Evolutionary conservation across 1,284 basidiomycete species (phyloP), one percentile per base, ranked within the genome.

Genomic region (Chondrostereum purpureum): DNA sequence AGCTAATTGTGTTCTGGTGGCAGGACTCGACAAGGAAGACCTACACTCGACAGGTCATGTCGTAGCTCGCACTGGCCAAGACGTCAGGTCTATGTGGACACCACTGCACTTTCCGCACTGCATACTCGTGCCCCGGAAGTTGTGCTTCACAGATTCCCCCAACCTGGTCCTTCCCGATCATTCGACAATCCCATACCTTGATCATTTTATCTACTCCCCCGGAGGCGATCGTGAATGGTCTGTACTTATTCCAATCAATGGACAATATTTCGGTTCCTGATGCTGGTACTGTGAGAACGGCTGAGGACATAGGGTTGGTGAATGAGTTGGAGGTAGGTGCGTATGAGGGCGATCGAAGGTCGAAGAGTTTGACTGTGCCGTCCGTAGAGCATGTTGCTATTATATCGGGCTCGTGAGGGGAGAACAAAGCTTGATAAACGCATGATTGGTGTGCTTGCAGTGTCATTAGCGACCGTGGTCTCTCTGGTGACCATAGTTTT

Each of bases 31-130:
- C n/a, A n/a, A n/a, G n/a, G n/a, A n/a, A 11, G 14, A 77, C 86
- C 65, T 72, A 97, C 79, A 94, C 73, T 63, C 91, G 73, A 61
- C 88, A 92, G 1, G 91, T 92, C 95, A 98, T 99, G 62, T 99
- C 95, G 65, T 98, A 99, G 52, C 88, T 86, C 16, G 87, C 88
- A 43, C 80, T 88, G 0, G 89, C 88, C 18, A 98, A 66, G 6
- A 93, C 57, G 54, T 91, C 83, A 2, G 84, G 67, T n/a, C 75
- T 67, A 61, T 75, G 72, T 19, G 73, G 78, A 57, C 80, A 81
- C 86, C 86, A 90, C 53, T 89, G 84, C 4, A 90, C 73, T 61
- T 87, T 88, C 40, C 87, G 68, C 37, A 89, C 77, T 2, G 88
- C 87, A 56, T 88, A 89, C 63, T 89, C 87, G 54, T 90, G 87